Base-by-base conservation (phyloP, 2,329 filamentous ascomycete species). In the Trichoderma afroharzianum region DNA sequence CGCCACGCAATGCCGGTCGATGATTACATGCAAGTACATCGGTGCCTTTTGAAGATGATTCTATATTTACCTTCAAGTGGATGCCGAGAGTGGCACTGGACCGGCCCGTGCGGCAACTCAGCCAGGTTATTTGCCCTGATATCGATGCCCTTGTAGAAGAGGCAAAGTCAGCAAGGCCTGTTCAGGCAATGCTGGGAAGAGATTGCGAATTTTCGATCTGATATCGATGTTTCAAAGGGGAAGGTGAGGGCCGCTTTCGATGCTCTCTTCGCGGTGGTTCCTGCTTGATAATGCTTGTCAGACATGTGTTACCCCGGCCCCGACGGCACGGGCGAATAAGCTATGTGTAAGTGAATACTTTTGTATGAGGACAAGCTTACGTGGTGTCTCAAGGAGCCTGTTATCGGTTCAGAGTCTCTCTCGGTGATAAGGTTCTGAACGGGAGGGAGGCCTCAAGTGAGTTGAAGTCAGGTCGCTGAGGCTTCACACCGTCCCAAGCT, bases 251-350 rank as follows among this genome's bases (percentile, higher is more conserved):
- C 28, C 59, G 15, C 21, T 32, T 57, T 57, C 8, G 59, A 57
- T 66, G 61, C 36, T n/a, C 12, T 32, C 6, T 47, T 15, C 24
- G 14, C 14, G 18, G 59, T 66, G 33, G 58, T 70, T 70, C 59
- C 59, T 70, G 61, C 66, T 62, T 53, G 66, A 62, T 62, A 53
- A 69, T 71, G 63, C 70, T 28, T 62, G 62, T 59, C 39, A 71
- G 63, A 59, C 63, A 71, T 68, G 63, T 62, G 64, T 72, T 72
- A 69, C 64, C 55, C 70, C 70, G 70, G 70, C 43, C 63, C 64
- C 70, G 70, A 69, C 70, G 70, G 70, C 39, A 43, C 70, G 70
- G 70, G 64, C 63, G 24, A 72, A 72, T 69, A 72, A 63, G 33
- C n/a, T 26, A 55, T 43, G 18, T 36, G n/a, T 28, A 59, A 59